Evolutionary conservation across 2,329 filamentous ascomycete species (phyloP).

Genomic region (Colletotrichum paranaense): DNA sequence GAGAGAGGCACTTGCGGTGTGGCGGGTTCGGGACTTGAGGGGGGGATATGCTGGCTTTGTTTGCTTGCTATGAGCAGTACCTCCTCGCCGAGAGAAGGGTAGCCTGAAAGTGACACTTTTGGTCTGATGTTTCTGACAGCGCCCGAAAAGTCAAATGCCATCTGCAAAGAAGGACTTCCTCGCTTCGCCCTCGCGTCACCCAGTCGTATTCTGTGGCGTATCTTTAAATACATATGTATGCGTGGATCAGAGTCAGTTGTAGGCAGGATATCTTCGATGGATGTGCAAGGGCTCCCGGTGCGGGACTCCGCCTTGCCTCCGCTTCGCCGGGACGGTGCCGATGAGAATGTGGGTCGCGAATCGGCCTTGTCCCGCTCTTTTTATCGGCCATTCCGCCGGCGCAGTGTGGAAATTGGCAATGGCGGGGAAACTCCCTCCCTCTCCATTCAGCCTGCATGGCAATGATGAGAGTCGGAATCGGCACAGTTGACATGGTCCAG

Average conservation of each 20-base stretch:
- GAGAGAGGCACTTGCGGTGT: neutral
- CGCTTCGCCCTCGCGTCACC: neutral
- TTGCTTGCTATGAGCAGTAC: neutral
- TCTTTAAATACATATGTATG: neutral
- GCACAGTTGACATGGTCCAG: neutral
- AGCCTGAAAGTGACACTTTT: neutral
- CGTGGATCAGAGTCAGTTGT: neutral
- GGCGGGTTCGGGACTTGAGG: neutral
- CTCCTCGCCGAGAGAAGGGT: neutral
- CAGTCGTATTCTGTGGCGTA: neutral
- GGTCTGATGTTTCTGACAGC: no score
- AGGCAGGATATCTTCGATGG: neutral
- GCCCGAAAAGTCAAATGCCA: no score
- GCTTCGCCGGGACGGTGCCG: slow-evolving; percentile 12
- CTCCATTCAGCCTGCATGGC: neutral
- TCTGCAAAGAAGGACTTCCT: neutral
- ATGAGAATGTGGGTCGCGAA: neutral
- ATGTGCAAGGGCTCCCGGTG: neutral
- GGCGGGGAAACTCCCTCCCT: neutral
- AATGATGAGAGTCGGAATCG: neutral
- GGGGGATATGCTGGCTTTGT: neutral
- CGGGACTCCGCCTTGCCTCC: slow-evolving; percentile 6
- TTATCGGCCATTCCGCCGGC: neutral
- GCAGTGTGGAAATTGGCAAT: neutral
- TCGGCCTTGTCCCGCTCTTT: neutral